Base-by-base conservation (phyloP, 2,329 filamentous ascomycete genomes). In the Arthroderma sp. region DNA sequence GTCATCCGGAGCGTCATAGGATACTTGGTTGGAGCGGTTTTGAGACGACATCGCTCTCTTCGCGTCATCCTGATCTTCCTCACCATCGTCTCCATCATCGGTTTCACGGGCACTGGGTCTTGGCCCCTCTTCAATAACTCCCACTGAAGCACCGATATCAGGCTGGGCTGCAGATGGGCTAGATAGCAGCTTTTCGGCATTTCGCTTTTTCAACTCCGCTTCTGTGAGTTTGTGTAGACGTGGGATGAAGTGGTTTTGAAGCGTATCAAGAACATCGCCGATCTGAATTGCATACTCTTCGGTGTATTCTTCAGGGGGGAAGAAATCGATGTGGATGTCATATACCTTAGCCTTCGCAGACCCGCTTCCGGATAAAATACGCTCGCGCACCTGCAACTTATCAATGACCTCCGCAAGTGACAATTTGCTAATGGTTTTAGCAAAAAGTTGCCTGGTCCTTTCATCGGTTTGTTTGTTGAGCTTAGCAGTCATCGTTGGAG, bases 1-100 rank as follows among this genome's bases (percentile, higher is more conserved):
- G 4, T 94, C 88, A 58, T 96, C 91, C 39, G 94, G 93, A 31
- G 82, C 85, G 34, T 86, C 89, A 54, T 95, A 96, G 9, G 86
- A 91, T 2, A 89, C 80, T 29, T 82, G 84, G 63, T 94, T 84
- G 43, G 75, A 71, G 36, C 84, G 80, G 60, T 94, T 91, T 38
- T 79, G 77, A 27, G 50, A 53, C 37, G 61, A 57, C 79, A 88
- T 41, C 77, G 70, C 70, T 43, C 76, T 69, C 49, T 72, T 74
- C 45, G 76, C 75, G 48, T 76, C 86, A 58, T 93, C 85, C 46
- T 79, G 80, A 44, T 91, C 88, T 38, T 80, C 86, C 29, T 79
- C 81, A n/a, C 80, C 77, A 47, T 84, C 82, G 36, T 83, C 80
- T 27, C 76, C 77, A 15, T 57, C 56, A 15, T 70, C 70, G 11